These are phyloP conservation scores for Elaeis oleifera DNA, from an alignment of 202 grass and related monocot species.

Conservation along the genomic window DNA sequence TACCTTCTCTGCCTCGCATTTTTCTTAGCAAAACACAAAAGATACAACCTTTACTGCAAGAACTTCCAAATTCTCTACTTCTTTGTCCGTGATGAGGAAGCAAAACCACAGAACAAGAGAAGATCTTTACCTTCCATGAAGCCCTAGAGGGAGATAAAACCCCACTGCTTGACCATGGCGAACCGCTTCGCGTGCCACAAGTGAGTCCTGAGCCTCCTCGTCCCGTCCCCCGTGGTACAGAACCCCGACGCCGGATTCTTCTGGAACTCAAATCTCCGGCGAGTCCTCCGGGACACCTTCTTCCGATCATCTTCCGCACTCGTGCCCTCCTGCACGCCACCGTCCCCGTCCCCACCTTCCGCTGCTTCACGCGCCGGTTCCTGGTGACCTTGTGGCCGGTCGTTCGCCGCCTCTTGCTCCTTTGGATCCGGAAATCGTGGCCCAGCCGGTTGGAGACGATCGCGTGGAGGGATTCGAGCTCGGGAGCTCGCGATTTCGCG, in stretches of 20 bases:
- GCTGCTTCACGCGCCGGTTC: conserved; percentile 37
- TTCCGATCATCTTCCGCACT: not conserved
- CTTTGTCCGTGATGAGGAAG: too few relatives aligned
- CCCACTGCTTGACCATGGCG: conserved; percentile 57
- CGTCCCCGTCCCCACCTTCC: conserved; percentile 16
- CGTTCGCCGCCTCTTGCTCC: conserved; percentile 58
- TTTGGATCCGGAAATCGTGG: conserved; percentile 33
- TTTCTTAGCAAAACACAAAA: too few relatives aligned
- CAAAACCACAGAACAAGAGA: not conserved
- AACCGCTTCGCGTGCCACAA: conserved; percentile 91
- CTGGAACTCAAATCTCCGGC: conserved; percentile 50
- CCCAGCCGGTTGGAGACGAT: conserved; percentile 41
- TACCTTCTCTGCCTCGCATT: too few relatives aligned
- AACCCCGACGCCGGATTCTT: conserved; percentile 59
- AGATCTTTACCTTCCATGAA: conserved; percentile 51
- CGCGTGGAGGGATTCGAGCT: conserved; percentile 50
- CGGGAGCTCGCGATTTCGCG: conserved; percentile 40
- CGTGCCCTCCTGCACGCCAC: not conserved
- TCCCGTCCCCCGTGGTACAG: conserved; percentile 37
- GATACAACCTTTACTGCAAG: too few relatives aligned
- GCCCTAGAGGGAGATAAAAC: conserved; percentile 54
- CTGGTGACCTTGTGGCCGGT: conserved; percentile 32
- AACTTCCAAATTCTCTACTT: too few relatives aligned
- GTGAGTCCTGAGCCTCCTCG: conserved; percentile 62
- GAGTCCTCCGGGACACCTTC: conserved; percentile 41